A percentile compares a stretch with the other conserved stretches of the same genome.
phyloP scores from a whole-genome alignment of 805 yeast species.

The Yarrowia yakushimensis region DNA sequence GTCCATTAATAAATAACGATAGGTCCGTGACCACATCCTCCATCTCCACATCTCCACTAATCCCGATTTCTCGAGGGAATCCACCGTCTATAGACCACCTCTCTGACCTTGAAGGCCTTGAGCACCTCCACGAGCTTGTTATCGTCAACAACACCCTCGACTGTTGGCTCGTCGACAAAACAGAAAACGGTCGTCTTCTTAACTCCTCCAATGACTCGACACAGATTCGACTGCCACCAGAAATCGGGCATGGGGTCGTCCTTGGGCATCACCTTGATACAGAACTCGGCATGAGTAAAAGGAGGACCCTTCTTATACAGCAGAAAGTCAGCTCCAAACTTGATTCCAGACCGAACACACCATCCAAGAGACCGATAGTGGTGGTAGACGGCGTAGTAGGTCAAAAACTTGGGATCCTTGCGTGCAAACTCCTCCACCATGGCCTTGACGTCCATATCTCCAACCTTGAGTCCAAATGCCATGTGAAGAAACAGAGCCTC shows the following conservation, averaged over 20 bases:
- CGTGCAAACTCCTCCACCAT: conserved; percentile 27
- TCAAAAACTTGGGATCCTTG: conserved; percentile 43
- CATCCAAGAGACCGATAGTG: conserved; percentile 87
- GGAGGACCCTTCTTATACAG: conserved; percentile 93
- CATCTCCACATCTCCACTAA: conserved; percentile 34
- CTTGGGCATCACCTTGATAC: conserved; percentile 50
- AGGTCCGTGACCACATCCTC: too few species aligned
- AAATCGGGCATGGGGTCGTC: conserved; percentile 42
- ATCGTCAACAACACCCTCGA: conserved; percentile 30
- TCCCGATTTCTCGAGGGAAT: conserved; percentile 80
- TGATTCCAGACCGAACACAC: conserved; percentile 90
- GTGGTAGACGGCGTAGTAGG: conserved; percentile 71
- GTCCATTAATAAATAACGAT: too few species aligned
- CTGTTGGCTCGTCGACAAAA: conserved; percentile 56
- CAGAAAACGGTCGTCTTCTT: conserved; percentile 69
- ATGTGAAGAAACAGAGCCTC: conserved; percentile 70
- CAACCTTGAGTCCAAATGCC: conserved; percentile 48
- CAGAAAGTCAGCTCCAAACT: conserved; percentile 84
- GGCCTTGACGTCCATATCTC: conserved; percentile 35
- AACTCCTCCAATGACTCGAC: conserved; percentile 84
- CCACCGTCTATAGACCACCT: conserved; percentile 76
- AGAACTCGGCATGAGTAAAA: conserved; percentile 88
- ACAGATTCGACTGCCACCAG: conserved; percentile 63
- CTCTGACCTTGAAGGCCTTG: conserved; percentile 52
- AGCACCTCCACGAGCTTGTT: conserved; percentile 35